Evolutionary conservation across 495 filamentous ascomycete species (phyloP).

Genomic region (Penicillium goetzii): DNA sequence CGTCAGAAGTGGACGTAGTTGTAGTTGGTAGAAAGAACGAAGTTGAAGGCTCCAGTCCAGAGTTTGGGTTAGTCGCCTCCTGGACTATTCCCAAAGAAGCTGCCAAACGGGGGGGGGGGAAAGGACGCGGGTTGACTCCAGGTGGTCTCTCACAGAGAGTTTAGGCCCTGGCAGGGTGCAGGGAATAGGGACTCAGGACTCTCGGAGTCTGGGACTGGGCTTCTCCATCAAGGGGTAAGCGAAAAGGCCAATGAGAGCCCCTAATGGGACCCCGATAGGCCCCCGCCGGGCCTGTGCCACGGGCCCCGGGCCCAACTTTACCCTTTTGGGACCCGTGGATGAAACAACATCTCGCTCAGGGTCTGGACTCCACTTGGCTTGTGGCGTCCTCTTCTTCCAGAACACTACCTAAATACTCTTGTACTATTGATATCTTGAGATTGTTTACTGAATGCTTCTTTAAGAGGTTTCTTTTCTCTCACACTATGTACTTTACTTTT

Average conservation of each 20-base stretch:
- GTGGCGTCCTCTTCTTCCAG: not conserved
- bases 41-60: conserved; percentile 9
- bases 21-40: conserved; percentile 12
- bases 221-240: conserved; percentile 7
- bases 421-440: not conserved
- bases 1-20: conserved; percentile 17
- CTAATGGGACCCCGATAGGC: not conserved
- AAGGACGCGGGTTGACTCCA: conserved; percentile 2
- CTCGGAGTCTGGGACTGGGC: not conserved
- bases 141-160: conserved; percentile 8
- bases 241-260: conserved; percentile 2
- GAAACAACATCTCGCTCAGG: conserved; percentile 19
- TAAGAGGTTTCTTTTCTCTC: not conserved
- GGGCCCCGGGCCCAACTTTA: not conserved
- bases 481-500: not conserved
- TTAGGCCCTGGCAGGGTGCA: conserved; percentile 19
- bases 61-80: conserved; percentile 16
- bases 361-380: conserved; percentile 10
- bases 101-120: conserved; percentile 10
- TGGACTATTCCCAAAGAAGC: conserved; percentile 15
- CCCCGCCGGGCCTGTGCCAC: conserved; percentile 2
- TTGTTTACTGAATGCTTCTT: not conserved
- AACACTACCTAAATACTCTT: not conserved
- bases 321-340: conserved; percentile 24
- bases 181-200: not conserved